Evolutionary conservation across 768 basidiomycete genomes (phyloP), one percentile per base, ranked within the genome.

Genomic region (Collybia nuda): DNA sequence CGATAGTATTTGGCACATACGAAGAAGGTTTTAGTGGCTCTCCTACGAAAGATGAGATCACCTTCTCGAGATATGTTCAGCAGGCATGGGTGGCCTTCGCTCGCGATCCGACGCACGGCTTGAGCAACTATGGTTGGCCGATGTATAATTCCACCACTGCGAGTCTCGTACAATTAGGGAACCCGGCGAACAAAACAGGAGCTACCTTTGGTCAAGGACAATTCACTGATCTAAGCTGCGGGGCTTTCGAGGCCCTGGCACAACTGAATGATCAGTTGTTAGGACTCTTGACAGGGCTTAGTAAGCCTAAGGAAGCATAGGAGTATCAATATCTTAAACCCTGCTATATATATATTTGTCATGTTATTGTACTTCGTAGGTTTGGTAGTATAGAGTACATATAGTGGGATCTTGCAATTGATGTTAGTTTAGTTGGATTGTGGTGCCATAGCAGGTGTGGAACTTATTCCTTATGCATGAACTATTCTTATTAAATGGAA

Each of bases 11-110:
- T 50, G 70, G 68, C 1, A 69, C 66, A 6, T 66, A 63, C 53
- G 63, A 62, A 40, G 46, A 53, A 32, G 62, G 46, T 48, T 29
- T 64, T 61, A 29, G 58, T 60, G 23, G 40, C 19, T 37, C 44
- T 14, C 29, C 35, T 18, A 46, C 32, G 15, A 23, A 32, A 23
- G 19, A 46, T 5, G 44, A 46, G 44, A 19, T 46, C 15, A 45
- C n/a, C 55, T 60, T n/a, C 58, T 75, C 32, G 67, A 60, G 52
- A 45, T 69, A 66, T 46, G 47, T 73, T 1, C 73, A 74, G 52
- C 53, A 57, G 5, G 72, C 70, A 0, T 76, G 75, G 74, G 71
- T 74, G 1, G 61, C 68, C 5, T 76, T 76, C 47, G 73, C 73
- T n/a, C 64, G 68, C n/a, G 61, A 74, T 54, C 71, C 73, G 1